Base-by-base conservation (phyloP, 805 yeast species). In the Osmozyma mogii region DNA sequence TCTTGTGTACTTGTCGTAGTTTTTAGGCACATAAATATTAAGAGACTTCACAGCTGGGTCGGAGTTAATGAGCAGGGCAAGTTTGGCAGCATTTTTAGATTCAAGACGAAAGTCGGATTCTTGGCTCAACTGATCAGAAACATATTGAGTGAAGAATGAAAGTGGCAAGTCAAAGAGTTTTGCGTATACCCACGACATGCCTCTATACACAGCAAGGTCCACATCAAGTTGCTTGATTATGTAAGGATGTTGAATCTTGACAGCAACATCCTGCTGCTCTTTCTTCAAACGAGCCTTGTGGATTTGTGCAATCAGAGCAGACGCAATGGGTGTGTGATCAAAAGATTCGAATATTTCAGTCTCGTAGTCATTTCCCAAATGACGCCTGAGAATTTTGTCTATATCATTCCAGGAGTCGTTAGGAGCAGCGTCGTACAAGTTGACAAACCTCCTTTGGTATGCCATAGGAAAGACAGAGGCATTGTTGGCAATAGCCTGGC, bases 401-500 rank as follows among this genome's bases (percentile, higher is more conserved):
- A 68, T 55, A 1, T 49, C 44, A 1, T 32, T 44, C 81, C 81
- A 75, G 1, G 58, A 31, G 43, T 75, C 82, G 6, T 50, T 48
- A 0, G 87, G 84, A 1, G 89, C 92, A 28, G 65, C 61, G 47
- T 82, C 92, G 43, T 78, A 82, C 28, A 82, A 54, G 34, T 57
- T 52, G 9, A 65, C 58, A 45, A 82, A 76, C 43, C 70, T 66
- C 23, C 59, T 65, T 40, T 75, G 84, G 52, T 61, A 80, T 13
- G 74, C 78, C 20, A 59, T 51, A 3, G 94, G 94, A 39, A 82
- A 71, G 44, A 78, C 61, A 16, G 68, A 55, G 1, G 84, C 76
- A 49, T 83, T 92, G 45, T 81, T 74, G 3, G 92, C 89, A 26
- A 82, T 66, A 29, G 83, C 78, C 61, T 82, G 92, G 15, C 92